Evolutionary conservation across 768 basidiomycete species (phyloP), one percentile per base, ranked within the genome.

Genomic region (Rossbeevera mucosa): DNA sequence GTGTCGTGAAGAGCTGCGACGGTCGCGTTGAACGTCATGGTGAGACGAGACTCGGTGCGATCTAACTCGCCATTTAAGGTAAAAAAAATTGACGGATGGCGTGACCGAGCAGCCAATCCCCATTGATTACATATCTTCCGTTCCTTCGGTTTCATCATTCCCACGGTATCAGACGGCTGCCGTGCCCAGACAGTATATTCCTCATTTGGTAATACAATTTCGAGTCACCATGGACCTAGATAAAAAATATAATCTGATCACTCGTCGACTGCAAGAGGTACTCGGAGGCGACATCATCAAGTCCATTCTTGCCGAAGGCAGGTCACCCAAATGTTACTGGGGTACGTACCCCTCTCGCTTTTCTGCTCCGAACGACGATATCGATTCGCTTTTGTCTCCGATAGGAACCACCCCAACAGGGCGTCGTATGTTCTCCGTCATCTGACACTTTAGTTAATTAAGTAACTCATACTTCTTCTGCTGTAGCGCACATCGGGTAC

Each of bases 341-440:
- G 94, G 94, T 86, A 61, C 52, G 60, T 77, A 60, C 53, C n/a
- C n/a, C n/a, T n/a, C 46, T 40, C 20, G n/a, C n/a, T 44, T 31
- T 43, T 29, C 29, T 47, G 12, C 36, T 6, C 8, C 4, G 30
- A 44, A 36, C 44, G n/a, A 14, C 30, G 14, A 38, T 20, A 41
- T 38, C 20, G 18, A 51, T 14, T 48, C 1, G 12, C 18, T 31
- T 31, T 16, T 29, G 38, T 26, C 56, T 36, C 20, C 51, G 7
- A 60, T 61, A 96, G 95, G 95, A 46, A 87, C 91, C 18, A 92
- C 95, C 18, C 84, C 94, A 1, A 98, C 95, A 7, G 95, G 95
- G 60, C 74, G 93, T 74, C 95, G 94, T 97, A 69, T 72, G 91
- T 72, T 40, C 14, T 20, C 22, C n/a, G 4, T 40, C 36, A 11